Percentiles rank a stretch among this genome's conserved stretches.
Conservation (phyloP, 768 basidiomycete species). For the Tylopilus felleus region DNA sequence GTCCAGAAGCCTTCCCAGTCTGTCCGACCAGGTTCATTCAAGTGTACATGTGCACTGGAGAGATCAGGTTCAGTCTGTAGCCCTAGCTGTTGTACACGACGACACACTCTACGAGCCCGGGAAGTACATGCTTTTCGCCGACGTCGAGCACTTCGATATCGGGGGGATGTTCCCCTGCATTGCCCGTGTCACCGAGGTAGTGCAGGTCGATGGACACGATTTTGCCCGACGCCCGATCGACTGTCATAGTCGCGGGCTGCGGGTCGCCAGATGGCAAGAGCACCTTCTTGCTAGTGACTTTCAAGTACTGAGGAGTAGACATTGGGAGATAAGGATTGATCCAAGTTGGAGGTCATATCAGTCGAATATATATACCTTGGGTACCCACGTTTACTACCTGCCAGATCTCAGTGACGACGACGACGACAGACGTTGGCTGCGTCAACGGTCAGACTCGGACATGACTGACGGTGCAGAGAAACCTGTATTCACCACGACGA, state of each 20-base stretch:
- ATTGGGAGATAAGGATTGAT: constrained; percentile 7
- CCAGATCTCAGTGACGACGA: constrained; percentile 1
- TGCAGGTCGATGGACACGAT: constrained; percentile 48
- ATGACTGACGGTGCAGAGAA: constrained; percentile 21
- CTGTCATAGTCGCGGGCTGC: constrained; percentile 62
- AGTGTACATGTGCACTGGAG: constrained; percentile 81
- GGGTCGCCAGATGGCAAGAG: constrained; percentile 51
- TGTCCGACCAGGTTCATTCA: constrained; percentile 91
- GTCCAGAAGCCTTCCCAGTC: constrained; percentile 94
- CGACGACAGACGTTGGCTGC: background rate
- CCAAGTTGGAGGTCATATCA: background rate
- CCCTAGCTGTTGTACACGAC: background rate
- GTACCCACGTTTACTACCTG: constrained; percentile 3
- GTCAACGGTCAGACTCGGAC: too few species aligned
- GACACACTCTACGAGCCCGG: constrained; percentile 75
- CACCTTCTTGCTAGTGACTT: constrained; percentile 55
- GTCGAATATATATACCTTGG: background rate
- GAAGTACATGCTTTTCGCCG: constrained; percentile 58
- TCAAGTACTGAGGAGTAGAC: constrained; percentile 19
- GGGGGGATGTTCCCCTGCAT: constrained; percentile 21
- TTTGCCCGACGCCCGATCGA: constrained; percentile 56
- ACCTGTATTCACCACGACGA: constrained; percentile 5
- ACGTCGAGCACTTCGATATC: constrained; percentile 49
- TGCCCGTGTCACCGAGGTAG: constrained; percentile 30
- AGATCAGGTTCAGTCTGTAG: background rate